A percentile compares a stretch with the other conserved stretches of the same genome.
Evolutionary conservation across 352 stramenopile genomes (phyloP).

Genomic region (Globisporangium sylvaticum): DNA sequence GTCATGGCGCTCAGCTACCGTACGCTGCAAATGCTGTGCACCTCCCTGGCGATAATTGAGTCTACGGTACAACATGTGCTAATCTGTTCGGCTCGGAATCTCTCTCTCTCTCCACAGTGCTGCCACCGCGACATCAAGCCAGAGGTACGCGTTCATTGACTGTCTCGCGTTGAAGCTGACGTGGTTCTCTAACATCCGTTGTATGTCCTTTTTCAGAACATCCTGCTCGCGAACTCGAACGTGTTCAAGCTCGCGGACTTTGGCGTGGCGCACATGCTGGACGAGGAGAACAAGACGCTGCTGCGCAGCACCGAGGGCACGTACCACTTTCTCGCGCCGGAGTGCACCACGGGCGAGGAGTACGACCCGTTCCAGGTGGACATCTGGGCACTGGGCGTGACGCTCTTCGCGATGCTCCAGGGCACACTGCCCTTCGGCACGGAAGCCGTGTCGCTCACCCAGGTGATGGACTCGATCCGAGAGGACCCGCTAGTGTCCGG

Average conservation of each 20-base stretch:
- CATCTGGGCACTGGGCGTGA: slow-evolving; percentile 81
- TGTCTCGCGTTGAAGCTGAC: neutral
- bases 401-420: slow-evolving; percentile 66
- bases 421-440: slow-evolving; percentile 70
- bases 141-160: slow-evolving; percentile 18
- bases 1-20: slow-evolving; percentile 71
- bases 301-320: slow-evolving; percentile 82
- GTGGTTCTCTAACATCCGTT: neutral
- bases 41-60: no score
- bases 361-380: slow-evolving; percentile 80
- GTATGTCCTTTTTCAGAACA: slow-evolving; percentile 33
- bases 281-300: slow-evolving; percentile 29
- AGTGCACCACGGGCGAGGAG: slow-evolving; percentile 71
- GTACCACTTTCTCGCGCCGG: slow-evolving; percentile 84
- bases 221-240: slow-evolving; percentile 48
- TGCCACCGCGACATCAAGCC: slow-evolving; percentile 86
- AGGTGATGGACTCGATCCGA: slow-evolving; percentile 74
- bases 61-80: no score
- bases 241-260: slow-evolving; percentile 82
- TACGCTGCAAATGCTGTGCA: slow-evolving; percentile 26
- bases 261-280: slow-evolving; percentile 65
- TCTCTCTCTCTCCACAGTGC: no score
- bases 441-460: slow-evolving; percentile 40
- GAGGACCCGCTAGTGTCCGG: slow-evolving; percentile 47
- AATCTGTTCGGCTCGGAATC: neutral